Conservation (phyloP, 2,329 filamentous ascomycete genomes). For the Aotearoamyces nothofagi region DNA sequence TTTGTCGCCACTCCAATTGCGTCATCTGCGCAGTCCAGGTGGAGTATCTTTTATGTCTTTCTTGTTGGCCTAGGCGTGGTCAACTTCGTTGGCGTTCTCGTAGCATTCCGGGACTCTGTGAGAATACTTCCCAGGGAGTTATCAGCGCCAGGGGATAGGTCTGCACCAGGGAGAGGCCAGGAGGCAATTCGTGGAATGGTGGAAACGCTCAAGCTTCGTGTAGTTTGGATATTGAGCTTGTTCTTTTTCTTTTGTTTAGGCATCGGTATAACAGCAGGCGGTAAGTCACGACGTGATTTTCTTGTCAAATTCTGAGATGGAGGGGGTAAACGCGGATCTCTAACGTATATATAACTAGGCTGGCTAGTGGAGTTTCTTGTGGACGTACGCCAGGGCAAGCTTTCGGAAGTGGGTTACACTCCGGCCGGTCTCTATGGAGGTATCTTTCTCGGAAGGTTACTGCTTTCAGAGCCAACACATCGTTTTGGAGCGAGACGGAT, state of each 20-base stretch:
- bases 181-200: conserved; percentile 28
- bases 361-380: too few relatives aligned
- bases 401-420: too few relatives aligned
- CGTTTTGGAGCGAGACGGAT: too few relatives aligned
- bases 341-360: too few relatives aligned
- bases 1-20: conserved; percentile 38
- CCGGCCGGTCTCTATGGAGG: too few relatives aligned
- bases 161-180: conserved; percentile 15
- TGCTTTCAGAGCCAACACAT: too few relatives aligned
- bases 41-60: conserved; percentile 41
- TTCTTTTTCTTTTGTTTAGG: conserved; percentile 53
- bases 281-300: conserved; percentile 15
- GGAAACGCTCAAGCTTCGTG: conserved; percentile 26
- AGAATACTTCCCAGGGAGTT: conserved; percentile 4
- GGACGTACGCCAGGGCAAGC: too few relatives aligned
- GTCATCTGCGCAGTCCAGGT: conserved; percentile 22
- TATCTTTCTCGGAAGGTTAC: too few relatives aligned
- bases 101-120: conserved; percentile 31
- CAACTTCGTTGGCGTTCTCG: conserved; percentile 30
- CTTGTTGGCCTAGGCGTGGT: conserved; percentile 34
- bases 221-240: conserved; percentile 41
- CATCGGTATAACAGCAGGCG: conserved; percentile 32
- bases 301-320: background rate
- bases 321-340: background rate
- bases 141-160: conserved; percentile 3